Evolutionary conservation across 116 monocot genomes (phyloP), one percentile per base, ranked within the genome.

Genomic region (Dioscorea cayenensis): DNA sequence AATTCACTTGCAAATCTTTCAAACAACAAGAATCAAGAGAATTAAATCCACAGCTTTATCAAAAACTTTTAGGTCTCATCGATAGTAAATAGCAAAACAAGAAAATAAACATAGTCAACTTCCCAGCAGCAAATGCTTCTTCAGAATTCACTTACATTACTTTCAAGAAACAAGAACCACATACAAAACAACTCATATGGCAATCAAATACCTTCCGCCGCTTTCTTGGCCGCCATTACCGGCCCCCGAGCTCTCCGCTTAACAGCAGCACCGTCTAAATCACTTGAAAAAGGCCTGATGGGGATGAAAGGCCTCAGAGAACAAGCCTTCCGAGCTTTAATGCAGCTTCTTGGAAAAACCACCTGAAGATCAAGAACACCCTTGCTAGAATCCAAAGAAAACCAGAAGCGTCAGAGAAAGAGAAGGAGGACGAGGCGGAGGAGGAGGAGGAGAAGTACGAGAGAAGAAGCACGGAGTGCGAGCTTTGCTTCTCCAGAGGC

Each of bases 191-290:
- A 32, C 36, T 66, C 20, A 14, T 19, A 7, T 3, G 50, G 65
- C 36, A 60, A 52, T 32, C 37, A 37, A 64, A 22, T 72, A 96
- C 97, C 97, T 77, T 86, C 71, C 5, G 80, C 74, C 2, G 86
- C 83, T 65, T 94, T 99, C 78, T 94, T 99, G 27, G 86, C 89
- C 0, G 89, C 89, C 90, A 99, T 99, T 6, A 85, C 75, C 14
- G 90, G 91, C 19, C 94, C 97, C 12, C 90, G 75, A 20, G 83
- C 77, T 62, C 97, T 82, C 77, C 84, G 73, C 72, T 88, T 94
- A 23, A 85, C 91, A 16, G 59, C 37, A 6, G 72, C 71, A 14
- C 67, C 69, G 21, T 49, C 22, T 20, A 66, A 36, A 28, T 72
- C 79, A 64, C 70, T 67, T 10, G 71, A 75, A 28, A 71, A 87